These are phyloP conservation scores for Tetracladium marchalianum DNA, from an alignment of 495 filamentous ascomycete species.

Conservation along the genomic window DNA sequence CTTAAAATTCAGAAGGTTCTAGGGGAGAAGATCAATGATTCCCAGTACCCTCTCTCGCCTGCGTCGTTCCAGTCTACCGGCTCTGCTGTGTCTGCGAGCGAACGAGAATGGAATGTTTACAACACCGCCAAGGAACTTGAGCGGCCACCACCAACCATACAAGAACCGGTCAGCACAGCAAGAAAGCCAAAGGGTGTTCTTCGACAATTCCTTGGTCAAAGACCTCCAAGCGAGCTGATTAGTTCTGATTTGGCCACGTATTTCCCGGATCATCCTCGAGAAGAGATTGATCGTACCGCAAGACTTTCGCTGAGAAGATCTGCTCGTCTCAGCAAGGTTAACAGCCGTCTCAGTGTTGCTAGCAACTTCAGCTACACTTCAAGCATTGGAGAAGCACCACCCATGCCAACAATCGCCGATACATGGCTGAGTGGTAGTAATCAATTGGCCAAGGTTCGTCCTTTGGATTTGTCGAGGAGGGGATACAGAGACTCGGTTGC, in stretches of 20 bases:
- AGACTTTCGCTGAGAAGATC: constrained; percentile 85
- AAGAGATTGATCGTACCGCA: constrained; percentile 89
- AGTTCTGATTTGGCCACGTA: constrained; percentile 91
- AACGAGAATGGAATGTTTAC: constrained; percentile 54
- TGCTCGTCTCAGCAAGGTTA: constrained; percentile 78
- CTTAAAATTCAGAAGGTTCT: constrained; percentile 74
- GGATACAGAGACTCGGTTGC: constrained; percentile 76
- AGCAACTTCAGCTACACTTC: constrained; percentile 91
- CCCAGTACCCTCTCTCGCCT: constrained; percentile 71
- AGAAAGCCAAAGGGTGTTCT: constrained; percentile 34
- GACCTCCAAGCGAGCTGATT: constrained; percentile 94
- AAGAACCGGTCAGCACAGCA: constrained; percentile 7
- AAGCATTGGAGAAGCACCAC: constrained; percentile 78
- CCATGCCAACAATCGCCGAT: constrained; percentile 93
- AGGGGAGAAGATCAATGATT: constrained; percentile 73
- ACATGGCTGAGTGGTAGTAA: constrained; percentile 66
- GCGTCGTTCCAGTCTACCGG: constrained; percentile 41
- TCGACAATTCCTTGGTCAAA: constrained; percentile 71
- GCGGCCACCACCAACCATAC: constrained; percentile 28
- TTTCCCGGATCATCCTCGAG: constrained; percentile 88
- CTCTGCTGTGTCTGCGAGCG: constrained; percentile 26
- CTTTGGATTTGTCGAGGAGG: constrained; percentile 33
- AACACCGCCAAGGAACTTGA: constrained; percentile 50
- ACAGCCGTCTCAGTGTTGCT: constrained; percentile 83
- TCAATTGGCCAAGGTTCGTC: constrained; percentile 37